Percentiles rank a stretch among this genome's conserved stretches.
Conservation (phyloP, 1,284 basidiomycete species). For the Heliocybe sulcata region DNA sequence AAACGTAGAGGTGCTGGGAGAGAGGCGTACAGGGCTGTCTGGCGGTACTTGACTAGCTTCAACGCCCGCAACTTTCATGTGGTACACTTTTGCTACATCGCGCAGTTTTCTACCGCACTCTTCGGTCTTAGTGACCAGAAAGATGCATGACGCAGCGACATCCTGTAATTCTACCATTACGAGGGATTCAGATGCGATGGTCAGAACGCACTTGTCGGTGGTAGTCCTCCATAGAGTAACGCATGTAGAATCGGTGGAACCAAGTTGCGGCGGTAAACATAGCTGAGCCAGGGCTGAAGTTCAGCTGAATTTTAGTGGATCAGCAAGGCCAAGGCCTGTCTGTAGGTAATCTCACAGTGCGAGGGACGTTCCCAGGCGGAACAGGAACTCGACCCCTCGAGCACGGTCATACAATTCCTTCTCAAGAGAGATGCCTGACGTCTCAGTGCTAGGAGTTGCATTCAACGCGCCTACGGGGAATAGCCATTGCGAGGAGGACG, state of each 20-base stretch:
- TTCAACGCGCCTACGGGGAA: slow-evolving; percentile 54
- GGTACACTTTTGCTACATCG: slow-evolving; percentile 73
- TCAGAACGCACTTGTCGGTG: slow-evolving; percentile 55
- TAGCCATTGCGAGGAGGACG: slow-evolving; percentile 51
- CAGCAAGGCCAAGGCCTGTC: slow-evolving; percentile 5
- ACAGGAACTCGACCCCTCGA: slow-evolving; percentile 75
- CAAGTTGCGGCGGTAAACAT: slow-evolving; percentile 83
- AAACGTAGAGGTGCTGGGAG: slow-evolving; percentile 6
- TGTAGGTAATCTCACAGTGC: slow-evolving; percentile 46
- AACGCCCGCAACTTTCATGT: slow-evolving; percentile 57
- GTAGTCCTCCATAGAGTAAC: slow-evolving; percentile 81
- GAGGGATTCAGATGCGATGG: slow-evolving; percentile 6
- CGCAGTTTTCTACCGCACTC: slow-evolving; percentile 84
- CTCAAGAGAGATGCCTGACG: slow-evolving; percentile 46
- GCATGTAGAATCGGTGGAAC: slow-evolving; percentile 95
- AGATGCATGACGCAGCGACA: slow-evolving; percentile 85
- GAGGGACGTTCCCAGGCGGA: slow-evolving; percentile 68
- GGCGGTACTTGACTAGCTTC: slow-evolving; percentile 49
- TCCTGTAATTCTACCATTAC: slow-evolving; percentile 41
- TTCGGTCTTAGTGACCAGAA: slow-evolving; percentile 88
- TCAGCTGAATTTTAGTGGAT: slow-evolving; percentile 12
- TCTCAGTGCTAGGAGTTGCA: slow-evolving; percentile 42
- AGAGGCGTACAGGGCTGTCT: slow-evolving; percentile 48
- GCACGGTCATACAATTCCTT: slow-evolving; percentile 71
- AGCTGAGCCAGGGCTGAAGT: slow-evolving; percentile 61